phyloP scores from a whole-genome alignment of 305 asterid genomes.

The Solanum hybrid region DNA sequence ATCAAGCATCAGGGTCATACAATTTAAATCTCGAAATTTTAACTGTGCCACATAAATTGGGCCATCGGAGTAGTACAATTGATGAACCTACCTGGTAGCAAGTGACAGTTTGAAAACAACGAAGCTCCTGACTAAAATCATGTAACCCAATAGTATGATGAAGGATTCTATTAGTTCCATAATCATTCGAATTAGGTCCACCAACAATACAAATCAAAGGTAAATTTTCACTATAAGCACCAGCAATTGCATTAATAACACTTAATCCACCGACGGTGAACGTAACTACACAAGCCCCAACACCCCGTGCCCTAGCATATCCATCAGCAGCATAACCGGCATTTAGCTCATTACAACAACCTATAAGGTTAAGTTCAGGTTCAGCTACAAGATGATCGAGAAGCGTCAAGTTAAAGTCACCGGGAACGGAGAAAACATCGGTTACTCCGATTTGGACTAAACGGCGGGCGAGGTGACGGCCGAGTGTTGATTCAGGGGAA shows the following conservation, averaged over 20 bases:
- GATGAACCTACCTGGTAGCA: conserved; percentile 54
- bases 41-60: not conserved
- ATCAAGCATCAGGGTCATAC: not conserved
- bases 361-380: conserved; percentile 70
- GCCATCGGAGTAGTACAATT: not conserved
- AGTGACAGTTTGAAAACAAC: conserved; percentile 85
- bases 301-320: conserved; percentile 70
- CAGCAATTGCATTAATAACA: conserved; percentile 77
- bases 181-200: conserved; percentile 88
- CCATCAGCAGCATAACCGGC: conserved; percentile 94
- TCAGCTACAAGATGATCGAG: conserved; percentile 64
- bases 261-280: conserved; percentile 88
- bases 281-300: conserved; percentile 83
- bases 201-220: conserved; percentile 83
- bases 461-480: conserved; percentile 86
- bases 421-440: conserved; percentile 73
- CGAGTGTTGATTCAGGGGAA: conserved; percentile 63
- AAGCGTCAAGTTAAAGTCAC: conserved; percentile 39
- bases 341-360: conserved; percentile 90
- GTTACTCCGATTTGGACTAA: conserved; percentile 61
- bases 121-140: conserved; percentile 77
- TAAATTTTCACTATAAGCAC: conserved; percentile 84
- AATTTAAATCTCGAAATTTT: too few species aligned
- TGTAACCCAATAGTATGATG: conserved; percentile 89
- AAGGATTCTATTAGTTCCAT: conserved; percentile 61